These are phyloP conservation scores for Lichtheimia ornata DNA, from an alignment of 371 early-diverging fungal genomes.

Conservation along the genomic window DNA sequence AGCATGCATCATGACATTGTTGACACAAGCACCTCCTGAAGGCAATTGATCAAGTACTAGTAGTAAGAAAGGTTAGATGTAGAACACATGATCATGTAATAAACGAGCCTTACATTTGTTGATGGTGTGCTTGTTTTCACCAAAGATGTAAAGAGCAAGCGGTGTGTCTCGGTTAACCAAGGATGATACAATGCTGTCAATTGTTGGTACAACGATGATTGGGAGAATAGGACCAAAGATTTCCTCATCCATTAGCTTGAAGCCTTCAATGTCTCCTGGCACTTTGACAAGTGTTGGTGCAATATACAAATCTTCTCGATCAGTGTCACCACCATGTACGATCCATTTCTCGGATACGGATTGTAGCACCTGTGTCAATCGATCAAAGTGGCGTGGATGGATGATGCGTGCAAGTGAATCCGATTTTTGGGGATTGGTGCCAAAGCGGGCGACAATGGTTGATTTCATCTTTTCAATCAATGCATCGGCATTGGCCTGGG, in stretches of 20 bases:
- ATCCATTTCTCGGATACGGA: slow-evolving; percentile 40
- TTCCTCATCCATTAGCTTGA: slow-evolving; percentile 70
- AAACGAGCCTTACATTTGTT: neutral
- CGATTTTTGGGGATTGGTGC: slow-evolving; percentile 47
- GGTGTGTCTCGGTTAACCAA: neutral
- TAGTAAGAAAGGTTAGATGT: slow-evolving; percentile 61
- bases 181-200: neutral
- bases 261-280: slow-evolving; percentile 29
- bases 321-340: slow-evolving; percentile 58
- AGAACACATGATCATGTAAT: neutral
- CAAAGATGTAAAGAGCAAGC: slow-evolving; percentile 1
- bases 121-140: neutral
- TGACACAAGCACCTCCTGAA: slow-evolving; percentile 71
- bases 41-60: slow-evolving; percentile 22
- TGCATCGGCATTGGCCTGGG: slow-evolving; percentile 50
- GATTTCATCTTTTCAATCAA: slow-evolving; percentile 50
- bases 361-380: slow-evolving; percentile 63
- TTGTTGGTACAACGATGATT: neutral
- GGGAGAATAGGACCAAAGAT: slow-evolving; percentile 54
- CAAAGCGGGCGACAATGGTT: slow-evolving; percentile 50
- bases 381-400: slow-evolving; percentile 66
- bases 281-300: slow-evolving; percentile 72
- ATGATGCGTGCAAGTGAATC: slow-evolving; percentile 71
- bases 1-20: slow-evolving; percentile 67
- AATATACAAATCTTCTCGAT: slow-evolving; percentile 61